Evolutionary conservation across 805 yeast species (phyloP).

Genomic region (Cyberlindnera mrakii): DNA sequence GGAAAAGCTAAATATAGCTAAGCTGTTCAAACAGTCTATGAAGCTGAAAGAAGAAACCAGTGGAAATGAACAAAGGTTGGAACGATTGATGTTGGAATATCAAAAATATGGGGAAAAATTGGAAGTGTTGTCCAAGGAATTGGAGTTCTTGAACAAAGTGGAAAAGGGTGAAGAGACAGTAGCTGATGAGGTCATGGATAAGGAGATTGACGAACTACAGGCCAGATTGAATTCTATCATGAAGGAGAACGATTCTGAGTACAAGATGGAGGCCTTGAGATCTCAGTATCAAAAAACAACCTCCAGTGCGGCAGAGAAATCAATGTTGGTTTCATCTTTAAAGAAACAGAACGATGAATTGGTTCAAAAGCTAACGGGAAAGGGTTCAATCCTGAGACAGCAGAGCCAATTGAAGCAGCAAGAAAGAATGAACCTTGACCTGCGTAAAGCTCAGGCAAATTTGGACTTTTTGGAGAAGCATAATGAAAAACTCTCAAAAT

Average conservation of each 20-base stretch:
- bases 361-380: slow-evolving; percentile 27
- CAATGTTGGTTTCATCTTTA: slow-evolving; percentile 23
- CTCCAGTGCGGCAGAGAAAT: slow-evolving; percentile 40
- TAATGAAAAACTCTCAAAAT: slow-evolving; percentile 8
- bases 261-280: not conserved
- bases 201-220: slow-evolving; percentile 22
- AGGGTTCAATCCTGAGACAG: slow-evolving; percentile 26
- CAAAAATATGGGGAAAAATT: slow-evolving; percentile 12
- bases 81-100: slow-evolving; percentile 17
- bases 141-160: slow-evolving; percentile 1
- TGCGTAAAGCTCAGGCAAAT: not conserved
- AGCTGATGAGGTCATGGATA: slow-evolving; percentile 27
- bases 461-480: slow-evolving; percentile 15
- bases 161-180: slow-evolving; percentile 17
- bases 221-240: not conserved
- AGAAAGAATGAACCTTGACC: not conserved
- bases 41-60: slow-evolving; percentile 14
- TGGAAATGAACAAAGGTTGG: slow-evolving; percentile 14
- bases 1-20: slow-evolving; percentile 34
- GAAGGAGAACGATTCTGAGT: not conserved
- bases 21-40: slow-evolving; percentile 28
- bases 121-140: slow-evolving; percentile 2
- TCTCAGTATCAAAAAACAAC: slow-evolving; percentile 39
- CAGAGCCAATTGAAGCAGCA: slow-evolving; percentile 1
- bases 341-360: slow-evolving; percentile 23